These are phyloP conservation scores for Scutellaria barbata DNA, from an alignment of 257 asterid genomes.

Conservation along the genomic window DNA sequence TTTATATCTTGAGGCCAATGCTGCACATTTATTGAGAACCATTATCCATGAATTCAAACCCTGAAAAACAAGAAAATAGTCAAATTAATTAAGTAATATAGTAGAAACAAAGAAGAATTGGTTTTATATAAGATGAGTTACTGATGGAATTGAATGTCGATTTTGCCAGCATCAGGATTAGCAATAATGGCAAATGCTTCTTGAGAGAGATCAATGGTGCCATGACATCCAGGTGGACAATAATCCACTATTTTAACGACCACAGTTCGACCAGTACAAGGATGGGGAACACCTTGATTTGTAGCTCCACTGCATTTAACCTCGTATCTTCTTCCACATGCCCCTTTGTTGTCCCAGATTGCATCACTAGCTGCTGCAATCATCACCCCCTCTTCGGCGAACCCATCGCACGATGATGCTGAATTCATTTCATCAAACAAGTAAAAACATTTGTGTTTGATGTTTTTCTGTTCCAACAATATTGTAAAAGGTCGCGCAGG, in stretches of 20 bases:
- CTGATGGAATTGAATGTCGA: conserved; percentile 40
- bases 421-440: not conserved
- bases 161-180: conserved; percentile 51
- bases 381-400: conserved; percentile 44
- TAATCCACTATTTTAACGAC: conserved; percentile 45
- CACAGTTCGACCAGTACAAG: conserved; percentile 50
- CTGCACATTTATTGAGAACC: not conserved
- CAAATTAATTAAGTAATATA: no score
- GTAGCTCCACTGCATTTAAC: conserved; percentile 56
- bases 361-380: conserved; percentile 57
- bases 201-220: conserved; percentile 55
- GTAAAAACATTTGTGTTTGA: not conserved
- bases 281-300: conserved; percentile 45
- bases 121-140: conserved; percentile 12
- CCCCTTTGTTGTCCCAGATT: conserved; percentile 42
- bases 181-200: conserved; percentile 57
- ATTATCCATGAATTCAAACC: not conserved
- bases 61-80: not conserved
- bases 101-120: no score
- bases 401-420: conserved; percentile 53
- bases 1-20: not conserved
- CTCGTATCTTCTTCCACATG: conserved; percentile 47
- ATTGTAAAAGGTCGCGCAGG: no score
- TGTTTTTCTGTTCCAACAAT: no score
- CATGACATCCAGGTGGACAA: conserved; percentile 49